phyloP scores from a whole-genome alignment of 768 basidiomycete genomes.

The Tylopilus felleus region DNA sequence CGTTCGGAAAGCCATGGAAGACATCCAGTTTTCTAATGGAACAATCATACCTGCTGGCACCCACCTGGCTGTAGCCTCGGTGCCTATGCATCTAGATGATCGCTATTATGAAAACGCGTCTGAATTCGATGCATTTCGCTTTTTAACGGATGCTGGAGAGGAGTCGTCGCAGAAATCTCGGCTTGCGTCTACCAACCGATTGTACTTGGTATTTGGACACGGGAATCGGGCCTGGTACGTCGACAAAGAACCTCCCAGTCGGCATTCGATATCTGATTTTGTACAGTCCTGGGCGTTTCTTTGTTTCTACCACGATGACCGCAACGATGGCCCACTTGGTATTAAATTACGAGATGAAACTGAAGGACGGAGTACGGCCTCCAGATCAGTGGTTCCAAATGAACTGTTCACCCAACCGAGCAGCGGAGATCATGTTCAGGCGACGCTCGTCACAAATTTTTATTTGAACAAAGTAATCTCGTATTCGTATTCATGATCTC shows the following conservation, averaged over 20 bases:
- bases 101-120: constrained; percentile 41
- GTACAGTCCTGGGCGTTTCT: constrained; percentile 41
- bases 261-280: constrained; percentile 4
- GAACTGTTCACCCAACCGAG: constrained; percentile 36
- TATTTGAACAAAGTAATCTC: constrained; percentile 8
- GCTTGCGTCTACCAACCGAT: constrained; percentile 28
- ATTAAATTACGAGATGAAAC: constrained; percentile 38
- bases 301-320: constrained; percentile 39
- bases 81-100: constrained; percentile 39
- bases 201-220: constrained; percentile 36
- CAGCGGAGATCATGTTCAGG: constrained; percentile 37
- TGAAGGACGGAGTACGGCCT: constrained; percentile 36
- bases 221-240: constrained; percentile 36
- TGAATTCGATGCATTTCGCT: constrained; percentile 42
- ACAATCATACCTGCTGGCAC: constrained; percentile 39
- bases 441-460: constrained; percentile 20
- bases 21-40: constrained; percentile 34
- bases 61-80: constrained; percentile 30
- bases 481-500: constrained; percentile 6
- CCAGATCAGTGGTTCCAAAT: constrained; percentile 34
- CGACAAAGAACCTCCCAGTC: not conserved
- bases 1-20: constrained; percentile 34
- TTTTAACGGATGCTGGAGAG: constrained; percentile 27
- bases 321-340: constrained; percentile 40
- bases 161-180: constrained; percentile 26